Percentiles rank a stretch among this genome's conserved stretches.
Evolutionary conservation across 2,329 filamentous ascomycete species (phyloP).

Genomic region (Nemania sp.): DNA sequence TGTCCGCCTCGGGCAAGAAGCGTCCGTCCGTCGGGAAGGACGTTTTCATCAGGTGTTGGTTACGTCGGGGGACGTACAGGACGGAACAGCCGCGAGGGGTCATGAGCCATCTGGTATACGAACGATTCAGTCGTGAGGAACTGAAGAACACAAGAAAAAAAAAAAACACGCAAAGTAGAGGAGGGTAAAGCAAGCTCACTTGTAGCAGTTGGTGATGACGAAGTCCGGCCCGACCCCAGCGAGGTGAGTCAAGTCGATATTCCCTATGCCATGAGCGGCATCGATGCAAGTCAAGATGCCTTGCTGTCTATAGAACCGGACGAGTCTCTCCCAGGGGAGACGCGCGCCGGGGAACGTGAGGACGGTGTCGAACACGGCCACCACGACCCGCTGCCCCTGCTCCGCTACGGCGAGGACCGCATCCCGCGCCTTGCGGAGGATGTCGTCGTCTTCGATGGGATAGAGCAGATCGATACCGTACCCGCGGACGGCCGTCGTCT

Average conservation of each 20-base stretch:
- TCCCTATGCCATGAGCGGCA: constrained; percentile 72
- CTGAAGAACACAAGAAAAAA: background rate
- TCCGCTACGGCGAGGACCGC: constrained; percentile 54
- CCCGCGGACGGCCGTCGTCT: constrained; percentile 53
- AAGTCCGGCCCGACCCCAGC: constrained; percentile 67
- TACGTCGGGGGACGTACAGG: constrained; percentile 68
- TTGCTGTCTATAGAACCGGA: constrained; percentile 59
- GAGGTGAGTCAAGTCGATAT: constrained; percentile 66
- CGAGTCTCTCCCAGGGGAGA: constrained; percentile 70
- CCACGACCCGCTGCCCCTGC: constrained; percentile 58
- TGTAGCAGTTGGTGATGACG: constrained; percentile 73
- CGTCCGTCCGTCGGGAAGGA: constrained; percentile 73
- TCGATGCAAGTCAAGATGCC: constrained; percentile 69
- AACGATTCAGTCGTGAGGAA: constrained; percentile 29
- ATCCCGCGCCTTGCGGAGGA: constrained; percentile 58
- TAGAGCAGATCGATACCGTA: constrained; percentile 60
- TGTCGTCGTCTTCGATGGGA: constrained; percentile 62
- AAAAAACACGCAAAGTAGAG: background rate
- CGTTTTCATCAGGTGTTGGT: constrained; percentile 69
- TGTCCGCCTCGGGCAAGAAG: constrained; percentile 52
- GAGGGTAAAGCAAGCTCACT: constrained; percentile 43
- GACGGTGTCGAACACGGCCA: constrained; percentile 74
- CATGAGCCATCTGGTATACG: constrained; percentile 63
- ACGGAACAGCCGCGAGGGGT: constrained; percentile 71
- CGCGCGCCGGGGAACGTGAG: constrained; percentile 69